phyloP scores from a whole-genome alignment of 1,284 basidiomycete species.

The Pterulicium gracile region DNA sequence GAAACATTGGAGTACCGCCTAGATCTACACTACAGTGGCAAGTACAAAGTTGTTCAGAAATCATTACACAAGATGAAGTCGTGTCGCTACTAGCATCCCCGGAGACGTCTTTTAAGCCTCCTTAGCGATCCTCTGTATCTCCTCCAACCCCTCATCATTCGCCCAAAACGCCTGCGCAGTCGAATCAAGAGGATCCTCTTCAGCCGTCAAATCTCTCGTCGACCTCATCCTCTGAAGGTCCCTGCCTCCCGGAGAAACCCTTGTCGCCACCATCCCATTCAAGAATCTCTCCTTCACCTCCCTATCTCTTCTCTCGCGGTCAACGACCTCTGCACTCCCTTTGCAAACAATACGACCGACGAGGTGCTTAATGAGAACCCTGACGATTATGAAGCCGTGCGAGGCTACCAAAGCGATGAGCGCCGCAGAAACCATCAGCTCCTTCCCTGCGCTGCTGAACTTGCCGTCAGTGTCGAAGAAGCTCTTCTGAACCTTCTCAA shows the following conservation, averaged over 20 bases:
- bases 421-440: conserved; percentile 55
- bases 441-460: conserved; percentile 24
- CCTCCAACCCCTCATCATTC: conserved; percentile 55
- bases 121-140: conserved; percentile 52
- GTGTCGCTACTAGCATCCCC: too few relatives aligned
- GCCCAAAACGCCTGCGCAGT: conserved; percentile 38
- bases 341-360: conserved; percentile 71
- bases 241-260: conserved; percentile 5
- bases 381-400: conserved; percentile 69
- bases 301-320: conserved; percentile 43
- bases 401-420: conserved; percentile 70
- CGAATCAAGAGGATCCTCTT: conserved; percentile 11
- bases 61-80: too few relatives aligned
- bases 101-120: conserved; percentile 38
- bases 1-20: too few relatives aligned
- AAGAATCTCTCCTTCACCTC: conserved; percentile 58
- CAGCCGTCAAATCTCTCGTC: conserved; percentile 15
- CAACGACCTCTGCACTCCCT: conserved; percentile 52
- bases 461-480: not conserved
- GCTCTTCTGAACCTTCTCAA: conserved; percentile 1
- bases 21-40: too few relatives aligned
- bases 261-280: conserved; percentile 25
- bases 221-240: conserved; percentile 7
- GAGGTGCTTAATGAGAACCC: conserved; percentile 52
- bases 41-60: too few relatives aligned